These are phyloP conservation scores for Violaceomyces palustris DNA, from an alignment of 1,284 basidiomycete species.

Conservation along the genomic window DNA sequence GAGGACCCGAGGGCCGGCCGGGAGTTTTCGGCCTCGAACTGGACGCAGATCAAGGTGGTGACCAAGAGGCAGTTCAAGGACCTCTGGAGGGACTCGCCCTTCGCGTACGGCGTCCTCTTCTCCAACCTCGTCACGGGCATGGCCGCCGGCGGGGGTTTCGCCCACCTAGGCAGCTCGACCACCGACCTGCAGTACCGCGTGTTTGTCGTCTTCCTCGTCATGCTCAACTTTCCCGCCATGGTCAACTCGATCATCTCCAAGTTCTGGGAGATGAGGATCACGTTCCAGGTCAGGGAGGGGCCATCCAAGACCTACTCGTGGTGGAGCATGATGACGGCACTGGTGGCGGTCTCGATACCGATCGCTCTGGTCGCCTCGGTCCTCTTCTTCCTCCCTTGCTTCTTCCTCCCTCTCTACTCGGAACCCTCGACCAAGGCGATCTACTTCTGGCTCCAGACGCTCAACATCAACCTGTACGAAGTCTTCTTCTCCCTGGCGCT, in stretches of 20 bases:
- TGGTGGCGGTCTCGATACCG: conserved; percentile 31
- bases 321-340: conserved; percentile 27
- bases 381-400: conserved; percentile 48
- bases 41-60: conserved; percentile 60
- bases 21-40: conserved; percentile 60
- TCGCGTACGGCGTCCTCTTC: conserved; percentile 69
- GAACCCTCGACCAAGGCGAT: conserved; percentile 28
- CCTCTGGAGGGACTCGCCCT: conserved; percentile 66
- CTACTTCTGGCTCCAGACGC: conserved; percentile 42
- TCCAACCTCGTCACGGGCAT: conserved; percentile 53
- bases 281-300: conserved; percentile 32
- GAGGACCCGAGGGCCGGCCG: conserved; percentile 47
- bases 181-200: conserved; percentile 24
- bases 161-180: conserved; percentile 12
- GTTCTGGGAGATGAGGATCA: conserved; percentile 37
- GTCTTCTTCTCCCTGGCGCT: conserved; percentile 45
- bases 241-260: conserved; percentile 40
- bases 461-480: conserved; percentile 37
- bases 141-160: conserved; percentile 32
- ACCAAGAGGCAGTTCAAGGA: conserved; percentile 59
- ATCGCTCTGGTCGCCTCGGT: conserved; percentile 42
- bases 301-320: conserved; percentile 40
- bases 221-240: conserved; percentile 36
- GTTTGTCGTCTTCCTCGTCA: conserved; percentile 25
- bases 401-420: conserved; percentile 39